Evolutionary conservation across 106 monocot species (phyloP), one percentile per base, ranked within the genome.

Genomic region (Posidonia australis): DNA sequence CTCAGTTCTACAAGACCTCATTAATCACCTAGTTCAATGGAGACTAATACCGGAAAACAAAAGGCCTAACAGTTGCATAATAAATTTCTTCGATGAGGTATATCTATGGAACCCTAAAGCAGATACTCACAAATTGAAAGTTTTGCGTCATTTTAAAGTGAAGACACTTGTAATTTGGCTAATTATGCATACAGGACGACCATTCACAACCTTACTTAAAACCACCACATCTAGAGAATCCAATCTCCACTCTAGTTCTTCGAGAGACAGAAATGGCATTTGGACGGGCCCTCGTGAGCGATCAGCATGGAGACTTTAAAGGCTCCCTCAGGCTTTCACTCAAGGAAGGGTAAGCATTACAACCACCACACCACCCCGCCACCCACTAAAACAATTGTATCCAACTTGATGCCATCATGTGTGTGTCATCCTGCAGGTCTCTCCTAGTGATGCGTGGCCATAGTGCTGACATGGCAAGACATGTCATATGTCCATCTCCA

Each of bases 71-170:
- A 91, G 96, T 58, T 87, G 90, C 70, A 81, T 98, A 29, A 85
- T 98, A 69, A 87, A 98, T 59, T 96, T 90, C 77, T 90, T 96
- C 23, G 96, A 96, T 29, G 90, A 98, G 96, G 96, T 91, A 79
- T 64, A 10, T 25, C 5, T 48, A 16, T 47, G 19, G 36, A 2
- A 36, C 7, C 7, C 36, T 36, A 2, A 36, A 36, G n/a, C 36
- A 36, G 36, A 36, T 36, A 7, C 36, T 36, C 7, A n/a, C n/a
- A n/a, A 36, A 36, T 36, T 7, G n/a, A n/a, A 36, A 36, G 2
- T 7, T 7, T 36, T 36, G 36, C 36, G 5, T 36, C 2, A 36
- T 36, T 36, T 36, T 36, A 2, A 4, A 7, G 36, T 7, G 2
- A 36, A n/a, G n/a, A 36, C 36, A 36, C 36, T 36, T 36, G 36